A percentile compares a stretch with the other conserved stretches of the same genome.
Evolutionary conservation across 495 filamentous ascomycete genomes (phyloP).

Genomic region (Aspergillus biplanus): DNA sequence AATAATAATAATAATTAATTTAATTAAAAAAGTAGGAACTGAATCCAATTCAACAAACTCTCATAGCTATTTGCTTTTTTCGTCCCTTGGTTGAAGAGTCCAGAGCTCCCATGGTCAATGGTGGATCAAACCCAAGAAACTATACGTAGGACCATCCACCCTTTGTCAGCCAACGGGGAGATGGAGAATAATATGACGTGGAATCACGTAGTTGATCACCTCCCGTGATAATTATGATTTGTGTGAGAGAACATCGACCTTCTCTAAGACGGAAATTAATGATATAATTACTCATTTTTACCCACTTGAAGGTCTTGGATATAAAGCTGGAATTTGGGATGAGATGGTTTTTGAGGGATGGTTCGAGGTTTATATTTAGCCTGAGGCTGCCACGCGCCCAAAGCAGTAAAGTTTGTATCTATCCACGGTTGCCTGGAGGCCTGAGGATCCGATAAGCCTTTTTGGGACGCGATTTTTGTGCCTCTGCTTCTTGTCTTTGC

Average conservation of each 20-base stretch:
- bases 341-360: not conserved
- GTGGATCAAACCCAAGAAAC: not conserved
- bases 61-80: no score
- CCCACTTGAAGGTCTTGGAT: no score
- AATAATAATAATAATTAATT: no score
- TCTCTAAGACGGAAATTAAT: no score
- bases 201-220: not conserved
- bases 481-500: not conserved
- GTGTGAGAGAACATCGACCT: no score
- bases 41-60: no score
- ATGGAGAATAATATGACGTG: not conserved
- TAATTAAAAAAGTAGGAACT: no score
- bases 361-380: not conserved
- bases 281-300: no score
- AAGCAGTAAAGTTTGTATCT: constrained; percentile 2
- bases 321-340: no score
- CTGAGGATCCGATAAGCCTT: constrained; percentile 12
- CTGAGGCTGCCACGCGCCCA: not conserved
- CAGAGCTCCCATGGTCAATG: not conserved
- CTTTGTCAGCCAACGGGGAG: no score
- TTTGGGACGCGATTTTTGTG: constrained; percentile 1
- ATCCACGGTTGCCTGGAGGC: constrained; percentile 8
- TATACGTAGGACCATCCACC: no score
- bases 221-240: not conserved
- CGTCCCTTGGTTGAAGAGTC: not conserved